A percentile compares a stretch with the other conserved stretches of the same genome.
These are phyloP conservation scores for Cerioporus squamosus DNA, from an alignment of 1,284 basidiomycete species.

Conservation along the genomic window DNA sequence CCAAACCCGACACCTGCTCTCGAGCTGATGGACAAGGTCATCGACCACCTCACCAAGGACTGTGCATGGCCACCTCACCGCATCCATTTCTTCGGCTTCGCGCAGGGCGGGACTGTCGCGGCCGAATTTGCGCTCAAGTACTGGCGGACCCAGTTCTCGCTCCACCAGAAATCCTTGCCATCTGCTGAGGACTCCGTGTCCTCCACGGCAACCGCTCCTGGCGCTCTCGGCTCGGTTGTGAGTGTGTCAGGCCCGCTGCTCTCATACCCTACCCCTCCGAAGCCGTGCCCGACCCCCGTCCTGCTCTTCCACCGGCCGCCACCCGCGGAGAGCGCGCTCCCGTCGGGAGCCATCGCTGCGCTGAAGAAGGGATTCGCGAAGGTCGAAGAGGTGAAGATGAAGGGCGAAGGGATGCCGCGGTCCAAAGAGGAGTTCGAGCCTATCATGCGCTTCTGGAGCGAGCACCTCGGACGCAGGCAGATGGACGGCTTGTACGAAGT, in stretches of 20 bases:
- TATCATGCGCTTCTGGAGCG: constrained; percentile 88
- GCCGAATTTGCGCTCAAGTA: constrained; percentile 65
- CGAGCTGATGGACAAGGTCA: constrained; percentile 54
- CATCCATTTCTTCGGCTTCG: constrained; percentile 91
- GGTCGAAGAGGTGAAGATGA: constrained; percentile 53
- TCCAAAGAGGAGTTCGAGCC: constrained; percentile 81
- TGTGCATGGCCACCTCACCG: constrained; percentile 69
- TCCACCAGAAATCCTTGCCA: constrained; percentile 26
- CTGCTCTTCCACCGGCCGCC: constrained; percentile 62
- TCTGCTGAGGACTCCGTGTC: not conserved
- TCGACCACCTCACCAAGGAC: constrained; percentile 60
- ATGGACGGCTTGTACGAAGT: constrained; percentile 80
- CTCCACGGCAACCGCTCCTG: constrained; percentile 13
- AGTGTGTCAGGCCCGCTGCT: constrained; percentile 75
- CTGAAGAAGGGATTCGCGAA: constrained; percentile 63
- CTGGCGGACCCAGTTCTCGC: constrained; percentile 48
- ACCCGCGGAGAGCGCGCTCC: constrained; percentile 49
- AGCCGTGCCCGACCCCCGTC: constrained; percentile 61
- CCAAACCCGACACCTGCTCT: constrained; percentile 78
- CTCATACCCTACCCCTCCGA: constrained; percentile 69
- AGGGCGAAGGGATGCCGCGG: constrained; percentile 69
- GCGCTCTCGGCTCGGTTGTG: constrained; percentile 65
- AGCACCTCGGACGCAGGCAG: constrained; percentile 60
- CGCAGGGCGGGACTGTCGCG: constrained; percentile 84
- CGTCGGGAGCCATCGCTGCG: constrained; percentile 47